Evolutionary conservation across 1,284 basidiomycete genomes (phyloP), one percentile per base, ranked within the genome.

Genomic region (Ceratobasidium sp.): DNA sequence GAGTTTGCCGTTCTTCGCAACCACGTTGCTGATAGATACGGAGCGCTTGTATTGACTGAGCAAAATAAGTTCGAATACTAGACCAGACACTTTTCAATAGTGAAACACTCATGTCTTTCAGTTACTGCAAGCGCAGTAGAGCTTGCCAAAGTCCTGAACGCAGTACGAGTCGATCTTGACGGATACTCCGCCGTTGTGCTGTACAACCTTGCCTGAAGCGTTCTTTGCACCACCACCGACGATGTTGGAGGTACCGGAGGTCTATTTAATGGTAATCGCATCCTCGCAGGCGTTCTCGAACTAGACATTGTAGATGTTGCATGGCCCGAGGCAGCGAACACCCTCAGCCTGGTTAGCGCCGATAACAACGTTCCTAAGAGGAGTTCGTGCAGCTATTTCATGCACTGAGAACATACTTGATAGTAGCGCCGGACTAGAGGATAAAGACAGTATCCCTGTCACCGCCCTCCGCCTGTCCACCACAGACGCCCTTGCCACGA

Each of bases 291-390:
- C 72, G 59, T 71, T 63, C 43, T 73, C 57, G 14, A 62, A 76
- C 70, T 52, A 75, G 28, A 58, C 82, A 59, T 83, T 81, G 69
- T 82, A 79, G 71, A 50, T 80, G 8, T 62, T 83, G 79, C 82
- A 83, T 47, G 81, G 80, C 80, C 82, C 82, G 52, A 83, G 78
- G 75, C 83, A 84, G 74, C 83, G 83, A 66, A 84, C 78, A 64
- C 83, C 83, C 72, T 84, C 83, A 54, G 82, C 78, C 72, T 83
- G 83, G 76, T 82, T 81, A 28, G 81, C 78, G 9, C 83, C 83
- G 59, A 84, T 84, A 54, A 82, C 79, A 44, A 84, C 82, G 35
- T 80, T 80, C 66, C 80, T 83, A 28, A 21, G 23, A 35, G 26
- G 13, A 32, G n/a, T 38, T 70, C 80, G 49, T 81, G 80, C 49